Conservation (phyloP, 257 asterid genomes). For the Verbena officinalis region DNA sequence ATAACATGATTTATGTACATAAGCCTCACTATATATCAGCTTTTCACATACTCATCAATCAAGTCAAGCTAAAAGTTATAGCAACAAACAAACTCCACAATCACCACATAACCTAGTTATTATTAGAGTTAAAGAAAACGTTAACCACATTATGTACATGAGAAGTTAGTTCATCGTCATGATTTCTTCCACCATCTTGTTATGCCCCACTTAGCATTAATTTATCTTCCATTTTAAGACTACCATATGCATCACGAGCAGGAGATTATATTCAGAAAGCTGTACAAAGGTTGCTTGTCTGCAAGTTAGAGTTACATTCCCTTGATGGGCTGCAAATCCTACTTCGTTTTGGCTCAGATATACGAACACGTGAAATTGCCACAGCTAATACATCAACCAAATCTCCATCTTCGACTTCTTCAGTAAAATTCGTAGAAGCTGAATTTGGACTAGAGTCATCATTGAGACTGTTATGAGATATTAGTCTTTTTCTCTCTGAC, state of each 20-base stretch:
- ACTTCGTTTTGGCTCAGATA: conserved; percentile 83
- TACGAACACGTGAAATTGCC: conserved; percentile 69
- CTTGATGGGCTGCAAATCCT: conserved; percentile 66
- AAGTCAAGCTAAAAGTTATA: conserved; percentile 21
- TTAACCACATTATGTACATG: conserved; percentile 32
- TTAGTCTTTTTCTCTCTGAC: conserved; percentile 56
- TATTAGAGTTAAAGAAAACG: background rate
- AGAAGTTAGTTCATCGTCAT: conserved; percentile 30
- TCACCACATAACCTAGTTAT: conserved; percentile 12
- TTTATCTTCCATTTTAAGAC: conserved; percentile 35
- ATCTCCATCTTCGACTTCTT: conserved; percentile 46
- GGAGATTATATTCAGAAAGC: conserved; percentile 58
- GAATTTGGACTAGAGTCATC: conserved; percentile 48
- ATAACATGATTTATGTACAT: conserved; percentile 20
- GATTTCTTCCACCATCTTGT: conserved; percentile 30
- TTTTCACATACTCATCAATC: background rate
- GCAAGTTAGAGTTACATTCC: conserved; percentile 75
- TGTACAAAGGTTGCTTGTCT: conserved; percentile 71
- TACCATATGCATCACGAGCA: conserved; percentile 20
- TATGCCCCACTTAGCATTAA: conserved; percentile 18
- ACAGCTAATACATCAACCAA: conserved; percentile 65
- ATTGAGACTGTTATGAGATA: conserved; percentile 40
- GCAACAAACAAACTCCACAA: background rate
- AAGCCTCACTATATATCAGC: background rate
- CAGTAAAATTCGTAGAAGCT: conserved; percentile 36